Conservation (phyloP, 83 land plant genomes). For the Isoetes engelmannii region DNA sequence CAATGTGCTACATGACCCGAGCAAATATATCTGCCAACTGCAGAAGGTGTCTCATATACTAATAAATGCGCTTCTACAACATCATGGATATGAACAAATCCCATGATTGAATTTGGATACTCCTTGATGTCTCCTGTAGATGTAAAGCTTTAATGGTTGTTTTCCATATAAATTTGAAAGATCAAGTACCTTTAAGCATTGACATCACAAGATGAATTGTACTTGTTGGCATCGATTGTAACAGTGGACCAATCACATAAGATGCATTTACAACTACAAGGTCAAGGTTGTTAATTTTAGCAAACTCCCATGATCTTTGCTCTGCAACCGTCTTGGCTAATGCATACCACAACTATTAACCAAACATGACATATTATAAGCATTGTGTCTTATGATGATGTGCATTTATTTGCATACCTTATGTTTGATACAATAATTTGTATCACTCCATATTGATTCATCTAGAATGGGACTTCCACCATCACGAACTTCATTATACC, state of each 20-base stretch:
- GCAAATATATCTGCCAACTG: slow-evolving; percentile 77
- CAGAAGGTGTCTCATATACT: slow-evolving; percentile 58
- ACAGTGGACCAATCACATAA: slow-evolving; percentile 75
- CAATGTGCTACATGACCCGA: slow-evolving; percentile 79
- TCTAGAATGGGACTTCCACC: slow-evolving; percentile 38
- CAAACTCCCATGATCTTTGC: slow-evolving; percentile 69
- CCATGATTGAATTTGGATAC: slow-evolving; percentile 66
- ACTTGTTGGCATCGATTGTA: slow-evolving; percentile 73
- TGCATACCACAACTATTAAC: slow-evolving; percentile 81
- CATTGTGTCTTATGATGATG: background rate
- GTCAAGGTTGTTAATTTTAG: slow-evolving; percentile 50
- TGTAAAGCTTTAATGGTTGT: no score
- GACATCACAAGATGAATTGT: slow-evolving; percentile 46
- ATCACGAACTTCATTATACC: slow-evolving; percentile 59
- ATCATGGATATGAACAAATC: slow-evolving; percentile 93
- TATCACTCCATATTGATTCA: slow-evolving; percentile 81
- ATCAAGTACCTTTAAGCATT: slow-evolving; percentile 31
- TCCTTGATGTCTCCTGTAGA: slow-evolving; percentile 32
- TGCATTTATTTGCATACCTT: slow-evolving; percentile 36
- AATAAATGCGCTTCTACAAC: slow-evolving; percentile 69
- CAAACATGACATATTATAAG: background rate
- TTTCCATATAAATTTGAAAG: background rate
- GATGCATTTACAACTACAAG: slow-evolving; percentile 88
- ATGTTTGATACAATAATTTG: slow-evolving; percentile 60
- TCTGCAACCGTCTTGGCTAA: slow-evolving; percentile 87